Evolutionary conservation across 2,329 filamentous ascomycete genomes (phyloP), one percentile per base, ranked within the genome.

Genomic region (Beauveria pseudobassiana): DNA sequence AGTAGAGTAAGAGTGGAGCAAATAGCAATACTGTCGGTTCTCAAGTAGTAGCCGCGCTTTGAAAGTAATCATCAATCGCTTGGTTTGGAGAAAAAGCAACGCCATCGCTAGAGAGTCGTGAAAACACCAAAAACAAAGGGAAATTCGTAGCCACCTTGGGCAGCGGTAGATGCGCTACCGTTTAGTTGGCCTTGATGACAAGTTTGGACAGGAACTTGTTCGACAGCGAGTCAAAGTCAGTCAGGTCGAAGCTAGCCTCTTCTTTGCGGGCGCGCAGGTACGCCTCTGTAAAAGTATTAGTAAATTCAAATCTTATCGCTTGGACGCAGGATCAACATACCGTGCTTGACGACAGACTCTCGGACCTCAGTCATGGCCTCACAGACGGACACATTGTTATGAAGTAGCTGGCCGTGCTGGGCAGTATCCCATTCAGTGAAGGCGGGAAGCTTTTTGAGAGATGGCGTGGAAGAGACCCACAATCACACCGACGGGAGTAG

Each of bases 131-230:
- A 66, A 63, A 65, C 59, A 65, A 64, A 65, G 55, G 55, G 5
- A 65, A 63, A 63, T 65, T 62, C 26, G 28, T 53, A 14, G 49
- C 28, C 24, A 22, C 18, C 10, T 12, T 24, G 18, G 20, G 38
- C 38, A 22, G 42, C 12, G 40, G 16, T 26, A 10, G 14, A n/a
- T 18, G 16, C 42, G 26, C 42, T 42, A 16, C 63, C 67, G 64
- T 66, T 74, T 82, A 96, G 79, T 96, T 96, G 71, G 93, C 90
- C 69, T 93, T 91, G 75, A 97, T 96, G 74, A 97, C 93, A 71
- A 98, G 85, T 78, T 96, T 96, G 43, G 93, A 96, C 68, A 97
- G 79, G 80, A 98, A 97, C 81, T 97, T 98, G 82, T 96, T 97
- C 59, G 93, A 96, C 72, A 98, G 78, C 64, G 88, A 95, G 79